These are phyloP conservation scores for Globisporangium lucens DNA, from an alignment of 352 stramenopile genomes.

Conservation along the genomic window DNA sequence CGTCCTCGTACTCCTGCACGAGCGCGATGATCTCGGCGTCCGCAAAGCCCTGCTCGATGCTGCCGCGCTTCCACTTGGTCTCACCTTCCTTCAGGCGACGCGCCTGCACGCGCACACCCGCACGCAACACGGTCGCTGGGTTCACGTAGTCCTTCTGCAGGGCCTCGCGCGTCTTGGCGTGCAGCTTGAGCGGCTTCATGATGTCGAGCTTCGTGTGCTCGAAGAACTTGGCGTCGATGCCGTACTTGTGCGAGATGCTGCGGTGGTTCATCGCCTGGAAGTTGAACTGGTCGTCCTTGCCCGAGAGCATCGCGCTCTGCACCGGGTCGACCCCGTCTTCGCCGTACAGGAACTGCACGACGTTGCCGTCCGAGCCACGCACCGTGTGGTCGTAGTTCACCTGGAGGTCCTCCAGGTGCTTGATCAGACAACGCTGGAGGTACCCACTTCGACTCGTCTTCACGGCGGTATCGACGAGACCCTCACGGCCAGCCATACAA, in stretches of 20 bases:
- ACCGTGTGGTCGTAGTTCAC: constrained; percentile 99
- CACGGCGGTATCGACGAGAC: constrained; percentile 98
- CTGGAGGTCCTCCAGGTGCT: constrained; percentile 97
- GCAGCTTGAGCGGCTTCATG: constrained; percentile 79
- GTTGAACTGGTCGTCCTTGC: constrained; percentile 89
- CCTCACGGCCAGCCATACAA: constrained; percentile 99
- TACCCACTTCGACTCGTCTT: constrained; percentile 99
- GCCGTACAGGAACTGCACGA: constrained; percentile 99
- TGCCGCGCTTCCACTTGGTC: constrained; percentile 85
- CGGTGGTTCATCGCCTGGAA: constrained; percentile 97
- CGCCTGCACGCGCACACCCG: constrained; percentile 58
- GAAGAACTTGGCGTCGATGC: constrained; percentile 86
- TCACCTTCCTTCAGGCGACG: constrained; percentile 74
- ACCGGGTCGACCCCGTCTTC: constrained; percentile 98
- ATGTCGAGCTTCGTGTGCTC: constrained; percentile 89
- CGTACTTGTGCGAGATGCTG: constrained; percentile 93
- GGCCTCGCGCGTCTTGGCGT: constrained; percentile 59
- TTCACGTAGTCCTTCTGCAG: constrained; percentile 44
- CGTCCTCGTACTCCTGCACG: constrained; percentile 59
- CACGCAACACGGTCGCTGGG: constrained; percentile 36
- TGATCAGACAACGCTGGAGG: constrained; percentile 98
- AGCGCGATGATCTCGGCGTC: constrained; percentile 67
- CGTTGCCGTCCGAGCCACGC: constrained; percentile 95
- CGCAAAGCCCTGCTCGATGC: constrained; percentile 75
- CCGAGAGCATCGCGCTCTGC: constrained; percentile 93